Conservation (phyloP, 2,329 filamentous ascomycete genomes). For the Pseudogymnoascus sp. region DNA sequence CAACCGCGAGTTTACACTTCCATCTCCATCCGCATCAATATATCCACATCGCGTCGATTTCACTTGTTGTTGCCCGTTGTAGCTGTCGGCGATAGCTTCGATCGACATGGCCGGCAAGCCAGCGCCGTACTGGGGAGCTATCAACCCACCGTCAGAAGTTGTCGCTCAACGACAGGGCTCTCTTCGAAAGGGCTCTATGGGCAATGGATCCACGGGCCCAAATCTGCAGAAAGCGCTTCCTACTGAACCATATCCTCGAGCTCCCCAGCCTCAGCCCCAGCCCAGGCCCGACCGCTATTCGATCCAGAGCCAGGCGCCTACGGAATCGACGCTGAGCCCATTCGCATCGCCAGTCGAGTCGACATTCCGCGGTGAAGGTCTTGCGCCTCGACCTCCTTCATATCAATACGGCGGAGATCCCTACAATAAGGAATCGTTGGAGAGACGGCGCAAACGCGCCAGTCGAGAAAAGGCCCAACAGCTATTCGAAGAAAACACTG, state of each 20-base stretch:
- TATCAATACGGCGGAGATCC: conserved; percentile 39
- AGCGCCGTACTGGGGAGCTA: conserved; percentile 11
- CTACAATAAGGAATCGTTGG: conserved; percentile 37
- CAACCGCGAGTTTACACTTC: not conserved
- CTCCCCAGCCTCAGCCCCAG: not conserved
- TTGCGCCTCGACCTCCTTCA: conserved; percentile 54
- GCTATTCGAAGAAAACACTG: conserved; percentile 25
- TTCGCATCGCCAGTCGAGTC: conserved; percentile 48
- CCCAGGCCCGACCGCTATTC: conserved; percentile 34
- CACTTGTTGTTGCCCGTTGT: not conserved
- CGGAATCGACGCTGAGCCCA: conserved; percentile 53
- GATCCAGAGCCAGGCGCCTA: conserved; percentile 49
- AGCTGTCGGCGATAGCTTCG: not conserved
- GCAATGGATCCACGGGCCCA: not conserved
- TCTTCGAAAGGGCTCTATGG: not conserved
- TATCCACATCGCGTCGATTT: not conserved
- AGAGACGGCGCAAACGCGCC: conserved; percentile 38
- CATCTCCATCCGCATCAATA: not conserved
- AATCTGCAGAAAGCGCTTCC: not conserved
- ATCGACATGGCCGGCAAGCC: conserved; percentile 1
- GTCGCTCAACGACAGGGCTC: not conserved
- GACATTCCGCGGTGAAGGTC: conserved; percentile 43
- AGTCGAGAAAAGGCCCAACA: conserved; percentile 37
- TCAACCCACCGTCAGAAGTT: not conserved
- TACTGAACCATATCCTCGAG: not conserved